phyloP scores from a whole-genome alignment of 305 asterid species.

The Euphrasia arctica region DNA sequence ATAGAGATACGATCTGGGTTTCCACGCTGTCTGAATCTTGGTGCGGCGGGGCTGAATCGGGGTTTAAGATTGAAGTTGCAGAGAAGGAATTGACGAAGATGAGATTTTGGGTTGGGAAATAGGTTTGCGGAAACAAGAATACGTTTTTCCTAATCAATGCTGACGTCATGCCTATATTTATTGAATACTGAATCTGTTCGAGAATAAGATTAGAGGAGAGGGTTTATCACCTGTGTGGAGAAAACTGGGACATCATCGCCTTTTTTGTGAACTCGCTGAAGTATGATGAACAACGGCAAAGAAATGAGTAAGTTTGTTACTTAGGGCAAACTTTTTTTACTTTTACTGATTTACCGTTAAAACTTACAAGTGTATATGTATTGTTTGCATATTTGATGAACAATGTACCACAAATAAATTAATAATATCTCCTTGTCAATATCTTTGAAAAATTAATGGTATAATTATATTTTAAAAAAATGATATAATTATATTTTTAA shows the following conservation, averaged over 20 bases:
- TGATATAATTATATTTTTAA: too few species aligned
- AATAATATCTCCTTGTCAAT: too few species aligned
- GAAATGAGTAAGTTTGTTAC: too few species aligned
- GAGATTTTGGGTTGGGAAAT: constrained; percentile 21
- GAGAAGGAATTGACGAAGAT: constrained; percentile 22
- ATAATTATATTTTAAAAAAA: too few species aligned
- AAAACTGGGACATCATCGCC: background rate
- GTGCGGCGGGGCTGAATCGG: constrained; percentile 14
- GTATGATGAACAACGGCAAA: too few species aligned
- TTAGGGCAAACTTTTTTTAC: too few species aligned
- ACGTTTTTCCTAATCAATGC: constrained; percentile 24
- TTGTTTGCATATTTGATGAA: too few species aligned
- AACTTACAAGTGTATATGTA: background rate
- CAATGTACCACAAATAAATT: too few species aligned
- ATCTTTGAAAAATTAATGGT: too few species aligned
- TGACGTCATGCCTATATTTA: constrained; percentile 23
- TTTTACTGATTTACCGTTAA: too few species aligned
- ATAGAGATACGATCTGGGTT: constrained; percentile 38
- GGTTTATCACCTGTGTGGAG: background rate
- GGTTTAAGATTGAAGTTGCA: constrained; percentile 20
- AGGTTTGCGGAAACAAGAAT: constrained; percentile 17
- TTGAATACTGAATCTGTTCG: background rate
- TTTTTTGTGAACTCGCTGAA: too few species aligned
- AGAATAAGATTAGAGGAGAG: constrained; percentile 10
- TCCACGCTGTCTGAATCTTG: constrained; percentile 32